Evolutionary conservation across 1,139 yeast species (phyloP).

Genomic region (Kazachstania sp.): DNA sequence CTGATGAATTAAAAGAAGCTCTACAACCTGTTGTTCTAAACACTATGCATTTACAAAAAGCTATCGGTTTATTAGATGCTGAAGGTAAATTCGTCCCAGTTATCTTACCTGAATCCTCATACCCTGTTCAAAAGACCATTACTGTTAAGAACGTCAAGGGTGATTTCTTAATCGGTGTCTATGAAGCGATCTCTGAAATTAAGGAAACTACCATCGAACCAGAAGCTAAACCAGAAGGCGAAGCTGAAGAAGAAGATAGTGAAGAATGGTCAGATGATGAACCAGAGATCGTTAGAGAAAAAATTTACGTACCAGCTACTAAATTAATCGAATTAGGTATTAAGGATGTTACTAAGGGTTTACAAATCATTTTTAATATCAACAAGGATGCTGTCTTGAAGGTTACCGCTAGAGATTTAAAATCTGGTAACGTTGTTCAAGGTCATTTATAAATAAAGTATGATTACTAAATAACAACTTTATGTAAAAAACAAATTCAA

Average conservation of each 20-base stretch:
- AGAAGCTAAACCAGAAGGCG: constrained; percentile 42
- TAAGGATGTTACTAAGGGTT: constrained; percentile 62
- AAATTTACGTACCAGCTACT: constrained; percentile 64
- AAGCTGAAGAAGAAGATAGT: constrained; percentile 47
- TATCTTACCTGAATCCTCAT: constrained; percentile 77
- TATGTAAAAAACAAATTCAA: background rate
- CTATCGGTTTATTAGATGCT: constrained; percentile 77
- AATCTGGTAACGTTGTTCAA: constrained; percentile 44
- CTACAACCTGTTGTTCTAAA: constrained; percentile 78
- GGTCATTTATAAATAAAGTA: constrained; percentile 24
- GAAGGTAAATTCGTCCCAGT: constrained; percentile 67
- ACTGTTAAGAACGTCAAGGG: constrained; percentile 57
- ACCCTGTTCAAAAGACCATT: constrained; percentile 78
- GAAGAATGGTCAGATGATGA: constrained; percentile 57
- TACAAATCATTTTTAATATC: constrained; percentile 78
- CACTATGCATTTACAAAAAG: constrained; percentile 77
- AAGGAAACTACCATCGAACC: constrained; percentile 72
- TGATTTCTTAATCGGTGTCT: constrained; percentile 60
- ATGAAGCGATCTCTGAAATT: constrained; percentile 76
- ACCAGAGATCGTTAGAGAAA: constrained; percentile 69
- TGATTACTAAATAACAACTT: background rate
- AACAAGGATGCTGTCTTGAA: constrained; percentile 77
- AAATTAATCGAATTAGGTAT: constrained; percentile 73
- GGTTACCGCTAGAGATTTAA: constrained; percentile 74
- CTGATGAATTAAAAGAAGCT: constrained; percentile 77